Percentiles rank a stretch among this genome's conserved stretches.
Conservation (phyloP, 2,329 filamentous ascomycete genomes). For the Beauveria sp. region DNA sequence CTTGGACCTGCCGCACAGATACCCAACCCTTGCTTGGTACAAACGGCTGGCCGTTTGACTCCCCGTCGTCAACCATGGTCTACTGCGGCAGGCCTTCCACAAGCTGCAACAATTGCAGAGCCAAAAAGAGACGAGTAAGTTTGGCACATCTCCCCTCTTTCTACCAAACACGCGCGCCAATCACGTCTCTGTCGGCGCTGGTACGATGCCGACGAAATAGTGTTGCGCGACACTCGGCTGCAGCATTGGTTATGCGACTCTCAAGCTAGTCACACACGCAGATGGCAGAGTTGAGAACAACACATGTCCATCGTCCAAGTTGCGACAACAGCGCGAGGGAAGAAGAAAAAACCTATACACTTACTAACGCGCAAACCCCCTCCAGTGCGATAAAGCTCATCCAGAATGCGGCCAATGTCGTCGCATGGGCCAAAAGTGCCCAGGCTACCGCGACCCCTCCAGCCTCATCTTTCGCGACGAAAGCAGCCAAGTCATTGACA, state of each 20-base stretch:
- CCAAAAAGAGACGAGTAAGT: constrained; percentile 12
- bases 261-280: background rate
- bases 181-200: background rate
- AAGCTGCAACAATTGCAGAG: constrained; percentile 12
- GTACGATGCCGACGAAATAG: background rate
- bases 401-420: constrained; percentile 13
- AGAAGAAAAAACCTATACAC: background rate
- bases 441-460: constrained; percentile 12
- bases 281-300: background rate
- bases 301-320: background rate
- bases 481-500: constrained; percentile 13
- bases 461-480: constrained; percentile 12
- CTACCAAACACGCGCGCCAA: background rate
- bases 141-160: background rate
- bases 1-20: background rate
- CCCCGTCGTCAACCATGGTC: constrained; percentile 5
- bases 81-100: constrained; percentile 12
- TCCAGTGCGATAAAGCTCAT: constrained; percentile 11
- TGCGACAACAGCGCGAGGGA: background rate
- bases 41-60: constrained; percentile 3
- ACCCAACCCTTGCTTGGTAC: background rate
- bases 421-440: constrained; percentile 11
- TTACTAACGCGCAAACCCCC: background rate
- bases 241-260: background rate
- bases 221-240: background rate